phyloP scores from a whole-genome alignment of 1,139 yeast species.

The Yamadazyma blattariae region DNA sequence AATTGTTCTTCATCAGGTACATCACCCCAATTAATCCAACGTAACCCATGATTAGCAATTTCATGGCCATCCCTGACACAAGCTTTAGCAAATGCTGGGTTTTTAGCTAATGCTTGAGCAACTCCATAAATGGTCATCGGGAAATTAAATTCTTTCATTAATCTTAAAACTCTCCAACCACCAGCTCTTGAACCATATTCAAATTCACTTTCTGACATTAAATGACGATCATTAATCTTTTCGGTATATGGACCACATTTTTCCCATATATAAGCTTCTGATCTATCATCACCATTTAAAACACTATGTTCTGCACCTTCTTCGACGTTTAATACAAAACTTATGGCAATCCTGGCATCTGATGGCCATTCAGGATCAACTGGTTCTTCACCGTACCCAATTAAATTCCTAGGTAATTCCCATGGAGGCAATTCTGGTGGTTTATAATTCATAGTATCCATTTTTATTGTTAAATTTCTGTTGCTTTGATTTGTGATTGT shows the following conservation, averaged over 20 bases:
- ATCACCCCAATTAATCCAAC: conserved; percentile 13
- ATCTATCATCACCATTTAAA: conserved; percentile 13
- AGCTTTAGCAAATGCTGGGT: conserved; percentile 14
- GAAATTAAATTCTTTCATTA: conserved; percentile 14
- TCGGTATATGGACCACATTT: conserved; percentile 16
- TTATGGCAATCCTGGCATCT: conserved; percentile 14
- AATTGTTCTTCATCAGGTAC: conserved; percentile 24
- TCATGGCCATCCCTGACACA: conserved; percentile 16
- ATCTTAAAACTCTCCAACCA: conserved; percentile 13
- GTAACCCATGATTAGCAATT: conserved; percentile 14
- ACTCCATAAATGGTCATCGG: conserved; percentile 15
- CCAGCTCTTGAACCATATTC: conserved; percentile 17
- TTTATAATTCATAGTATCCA: conserved; percentile 9
- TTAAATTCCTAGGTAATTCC: conserved; percentile 15
- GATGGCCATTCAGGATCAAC: conserved; percentile 16
- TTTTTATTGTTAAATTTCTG: no score
- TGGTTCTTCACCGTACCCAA: conserved; percentile 9
- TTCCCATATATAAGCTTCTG: conserved; percentile 28
- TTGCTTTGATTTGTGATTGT: no score
- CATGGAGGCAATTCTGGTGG: conserved; percentile 13
- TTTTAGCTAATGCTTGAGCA: conserved; percentile 13
- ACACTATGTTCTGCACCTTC: conserved; percentile 24
- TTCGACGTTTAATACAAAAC: conserved; percentile 18
- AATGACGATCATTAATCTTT: conserved; percentile 12
- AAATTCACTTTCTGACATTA: conserved; percentile 22